Evolutionary conservation across 2,329 filamentous ascomycete species (phyloP).

Genomic region (Penicillium sp.): DNA sequence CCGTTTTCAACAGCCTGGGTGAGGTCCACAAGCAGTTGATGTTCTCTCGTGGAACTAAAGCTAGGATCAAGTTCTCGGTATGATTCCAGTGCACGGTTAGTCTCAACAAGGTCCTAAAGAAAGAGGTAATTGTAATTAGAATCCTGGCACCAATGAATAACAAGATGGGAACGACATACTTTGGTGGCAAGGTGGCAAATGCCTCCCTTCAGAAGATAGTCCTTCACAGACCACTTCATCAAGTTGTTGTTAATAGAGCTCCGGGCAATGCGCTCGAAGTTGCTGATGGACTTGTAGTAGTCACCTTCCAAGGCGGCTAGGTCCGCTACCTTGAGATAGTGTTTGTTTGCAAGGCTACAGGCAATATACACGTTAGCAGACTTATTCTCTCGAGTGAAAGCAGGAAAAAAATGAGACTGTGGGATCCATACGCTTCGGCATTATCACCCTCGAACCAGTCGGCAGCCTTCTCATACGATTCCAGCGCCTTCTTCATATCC

Average conservation of each 20-base stretch:
- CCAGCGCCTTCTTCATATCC: slow-evolving; percentile 74
- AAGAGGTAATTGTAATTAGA: neutral
- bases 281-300: slow-evolving; percentile 77
- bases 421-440: slow-evolving; percentile 64
- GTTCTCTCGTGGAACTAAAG: slow-evolving; percentile 75
- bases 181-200: slow-evolving; percentile 79
- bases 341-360: slow-evolving; percentile 79
- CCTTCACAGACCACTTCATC: slow-evolving; percentile 91
- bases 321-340: slow-evolving; percentile 89
- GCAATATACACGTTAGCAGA: neutral
- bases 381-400: neutral
- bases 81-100: slow-evolving; percentile 74
- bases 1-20: slow-evolving; percentile 70
- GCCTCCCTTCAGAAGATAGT: slow-evolving; percentile 91
- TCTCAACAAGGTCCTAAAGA: slow-evolving; percentile 68
- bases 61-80: slow-evolving; percentile 77
- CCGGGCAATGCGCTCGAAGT: slow-evolving; percentile 80
- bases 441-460: slow-evolving; percentile 88
- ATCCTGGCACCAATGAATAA: neutral
- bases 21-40: slow-evolving; percentile 76
- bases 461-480: slow-evolving; percentile 81
- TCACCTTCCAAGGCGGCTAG: slow-evolving; percentile 77
- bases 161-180: slow-evolving; percentile 27
- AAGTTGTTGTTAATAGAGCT: slow-evolving; percentile 82
- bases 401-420: neutral